These are phyloP conservation scores for Aspergillus fischeri DNA, from an alignment of 2,329 filamentous ascomycete species.

Conservation along the genomic window DNA sequence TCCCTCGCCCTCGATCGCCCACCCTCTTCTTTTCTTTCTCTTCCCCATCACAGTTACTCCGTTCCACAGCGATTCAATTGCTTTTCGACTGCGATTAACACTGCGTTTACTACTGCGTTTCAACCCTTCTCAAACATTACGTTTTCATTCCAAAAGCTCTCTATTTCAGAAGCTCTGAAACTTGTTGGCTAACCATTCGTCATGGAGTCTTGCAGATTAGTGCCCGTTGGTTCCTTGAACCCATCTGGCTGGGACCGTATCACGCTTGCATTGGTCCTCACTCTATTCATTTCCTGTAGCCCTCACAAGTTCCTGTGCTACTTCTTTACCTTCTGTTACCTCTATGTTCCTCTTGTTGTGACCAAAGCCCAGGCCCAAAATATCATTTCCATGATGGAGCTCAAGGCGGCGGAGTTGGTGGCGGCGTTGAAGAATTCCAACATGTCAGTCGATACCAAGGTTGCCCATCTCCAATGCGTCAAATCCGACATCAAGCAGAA, in stretches of 20 bases:
- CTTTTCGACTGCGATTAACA: background rate
- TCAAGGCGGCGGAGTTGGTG: constrained; percentile 52
- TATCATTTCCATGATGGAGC: constrained; percentile 47
- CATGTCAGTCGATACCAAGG: constrained; percentile 64
- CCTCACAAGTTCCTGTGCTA: constrained; percentile 8
- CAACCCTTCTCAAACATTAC: constrained; percentile 5
- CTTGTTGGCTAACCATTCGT: background rate
- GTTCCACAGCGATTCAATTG: background rate
- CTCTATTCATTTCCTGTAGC: constrained; percentile 7
- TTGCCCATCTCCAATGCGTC: constrained; percentile 66
- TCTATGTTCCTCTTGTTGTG: constrained; percentile 16
- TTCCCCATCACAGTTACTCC: background rate
- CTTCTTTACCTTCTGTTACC: constrained; percentile 5
- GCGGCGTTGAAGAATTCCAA: constrained; percentile 58
- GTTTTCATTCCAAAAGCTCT: background rate
- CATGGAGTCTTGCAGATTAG: background rate
- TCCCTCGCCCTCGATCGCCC: background rate
- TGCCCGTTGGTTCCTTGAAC: background rate
- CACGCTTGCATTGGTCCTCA: background rate
- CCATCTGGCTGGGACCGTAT: background rate
- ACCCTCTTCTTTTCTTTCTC: constrained; percentile 6
- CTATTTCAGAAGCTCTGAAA: background rate
- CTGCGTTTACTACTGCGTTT: background rate
- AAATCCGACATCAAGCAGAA: constrained; percentile 91
- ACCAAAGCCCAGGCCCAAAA: constrained; percentile 5